Conservation (phyloP, 352 stramenopile species). For the Pythium aquatile region DNA sequence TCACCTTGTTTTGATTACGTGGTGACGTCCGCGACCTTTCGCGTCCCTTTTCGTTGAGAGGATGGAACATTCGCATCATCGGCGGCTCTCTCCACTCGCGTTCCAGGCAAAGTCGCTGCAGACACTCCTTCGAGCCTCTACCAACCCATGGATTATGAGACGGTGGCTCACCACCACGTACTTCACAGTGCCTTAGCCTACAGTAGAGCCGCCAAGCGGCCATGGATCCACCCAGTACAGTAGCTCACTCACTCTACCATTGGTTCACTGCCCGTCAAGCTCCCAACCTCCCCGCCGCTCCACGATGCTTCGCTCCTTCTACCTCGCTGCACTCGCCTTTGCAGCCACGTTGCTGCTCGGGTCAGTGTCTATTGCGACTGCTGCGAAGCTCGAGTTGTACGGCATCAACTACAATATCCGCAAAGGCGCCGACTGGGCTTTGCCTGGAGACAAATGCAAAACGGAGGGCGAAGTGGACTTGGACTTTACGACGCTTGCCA, state of each 20-base stretch:
- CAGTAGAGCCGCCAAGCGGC: conserved; percentile 1
- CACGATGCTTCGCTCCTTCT: conserved; percentile 1
- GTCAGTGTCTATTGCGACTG: neutral
- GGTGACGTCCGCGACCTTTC: neutral
- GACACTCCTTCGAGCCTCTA: too few relatives aligned
- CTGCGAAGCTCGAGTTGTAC: conserved; percentile 17
- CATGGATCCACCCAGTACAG: neutral
- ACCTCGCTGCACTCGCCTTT: neutral
- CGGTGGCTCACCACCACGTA: neutral
- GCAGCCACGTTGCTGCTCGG: neutral
- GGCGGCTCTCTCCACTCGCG: conserved; percentile 1
- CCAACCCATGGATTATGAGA: neutral
- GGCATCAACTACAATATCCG: conserved; percentile 45
- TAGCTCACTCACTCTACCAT: neutral
- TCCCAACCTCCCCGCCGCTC: neutral
- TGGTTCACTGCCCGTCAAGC: neutral
- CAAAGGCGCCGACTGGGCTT: conserved; percentile 28
- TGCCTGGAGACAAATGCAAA: conserved; percentile 26
- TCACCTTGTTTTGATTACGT: neutral
- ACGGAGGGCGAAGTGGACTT: conserved; percentile 14
- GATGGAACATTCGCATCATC: conserved; percentile 1
- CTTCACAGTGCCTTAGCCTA: neutral
- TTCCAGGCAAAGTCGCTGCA: neutral
- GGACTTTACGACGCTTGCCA: conserved; percentile 26
- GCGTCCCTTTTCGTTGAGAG: neutral